These are phyloP conservation scores for Triticum turgidum DNA, from an alignment of 176 grass and related monocot species.

Conservation along the genomic window DNA sequence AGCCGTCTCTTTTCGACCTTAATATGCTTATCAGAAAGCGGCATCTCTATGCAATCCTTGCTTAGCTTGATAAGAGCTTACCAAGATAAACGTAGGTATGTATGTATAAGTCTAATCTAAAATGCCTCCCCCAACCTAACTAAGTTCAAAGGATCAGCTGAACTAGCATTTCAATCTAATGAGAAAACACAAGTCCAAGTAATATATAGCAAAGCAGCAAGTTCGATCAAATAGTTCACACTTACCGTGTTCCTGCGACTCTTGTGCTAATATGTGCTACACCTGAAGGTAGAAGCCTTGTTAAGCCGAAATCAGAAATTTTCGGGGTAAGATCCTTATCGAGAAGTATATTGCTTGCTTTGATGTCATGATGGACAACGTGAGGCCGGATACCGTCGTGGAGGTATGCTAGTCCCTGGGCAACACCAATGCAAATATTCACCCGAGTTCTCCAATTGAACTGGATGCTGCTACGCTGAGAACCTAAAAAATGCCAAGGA, in stretches of 20 bases:
- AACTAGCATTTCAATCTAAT: not conserved
- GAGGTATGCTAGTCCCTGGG: constrained; percentile 57
- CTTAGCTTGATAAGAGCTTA: not conserved
- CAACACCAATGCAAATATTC: constrained; percentile 67
- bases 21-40: not conserved
- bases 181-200: not conserved
- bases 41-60: not conserved
- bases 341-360: not conserved
- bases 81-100: not conserved
- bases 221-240: not conserved
- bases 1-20: not conserved
- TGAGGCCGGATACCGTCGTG: constrained; percentile 37
- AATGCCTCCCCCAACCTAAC: too few species aligned
- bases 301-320: not conserved
- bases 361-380: not conserved
- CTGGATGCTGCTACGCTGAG: constrained; percentile 51
- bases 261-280: not conserved
- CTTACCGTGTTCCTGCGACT: not conserved
- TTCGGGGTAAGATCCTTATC: not conserved
- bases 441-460: constrained; percentile 64
- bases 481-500: constrained; percentile 44
- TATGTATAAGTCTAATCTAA: not conserved
- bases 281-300: not conserved
- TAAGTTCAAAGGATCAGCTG: not conserved
- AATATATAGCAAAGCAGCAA: not conserved